phyloP scores from a whole-genome alignment of 306 rosid genomes.

The Purshia tridentata region DNA sequence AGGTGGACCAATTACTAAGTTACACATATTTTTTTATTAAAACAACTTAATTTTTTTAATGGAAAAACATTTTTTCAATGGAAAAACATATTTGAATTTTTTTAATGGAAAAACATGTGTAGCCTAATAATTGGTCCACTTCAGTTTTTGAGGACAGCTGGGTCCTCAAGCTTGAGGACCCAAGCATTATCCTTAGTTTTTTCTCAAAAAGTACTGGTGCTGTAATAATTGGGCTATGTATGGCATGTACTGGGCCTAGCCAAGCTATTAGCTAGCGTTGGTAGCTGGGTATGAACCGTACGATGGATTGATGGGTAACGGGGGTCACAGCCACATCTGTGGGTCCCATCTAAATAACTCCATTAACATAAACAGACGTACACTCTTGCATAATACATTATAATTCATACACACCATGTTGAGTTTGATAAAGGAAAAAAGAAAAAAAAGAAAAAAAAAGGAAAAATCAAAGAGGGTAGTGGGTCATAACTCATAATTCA shows the following conservation, averaged over 20 bases:
- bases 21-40: no score
- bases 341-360: slow-evolving; percentile 4
- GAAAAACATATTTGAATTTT: no score
- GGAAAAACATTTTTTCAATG: no score
- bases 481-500: neutral
- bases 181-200: no score
- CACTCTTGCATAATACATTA: neutral
- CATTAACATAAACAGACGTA: neutral
- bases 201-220: slow-evolving; percentile 63
- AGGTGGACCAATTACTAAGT: no score
- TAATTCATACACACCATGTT: neutral
- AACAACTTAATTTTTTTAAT: no score
- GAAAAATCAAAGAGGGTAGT: neutral
- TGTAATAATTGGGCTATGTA: neutral
- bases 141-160: no score
- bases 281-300: slow-evolving; percentile 35
- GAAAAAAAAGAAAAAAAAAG: neutral
- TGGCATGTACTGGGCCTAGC: neutral
- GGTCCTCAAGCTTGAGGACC: no score
- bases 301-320: slow-evolving; percentile 15
- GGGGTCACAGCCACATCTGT: slow-evolving; percentile 12
- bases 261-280: neutral
- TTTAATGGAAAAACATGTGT: no score
- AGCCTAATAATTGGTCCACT: no score
- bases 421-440: neutral